phyloP scores from a whole-genome alignment of 2,329 filamentous ascomycete species.

The Nigrospora sphaerica region DNA sequence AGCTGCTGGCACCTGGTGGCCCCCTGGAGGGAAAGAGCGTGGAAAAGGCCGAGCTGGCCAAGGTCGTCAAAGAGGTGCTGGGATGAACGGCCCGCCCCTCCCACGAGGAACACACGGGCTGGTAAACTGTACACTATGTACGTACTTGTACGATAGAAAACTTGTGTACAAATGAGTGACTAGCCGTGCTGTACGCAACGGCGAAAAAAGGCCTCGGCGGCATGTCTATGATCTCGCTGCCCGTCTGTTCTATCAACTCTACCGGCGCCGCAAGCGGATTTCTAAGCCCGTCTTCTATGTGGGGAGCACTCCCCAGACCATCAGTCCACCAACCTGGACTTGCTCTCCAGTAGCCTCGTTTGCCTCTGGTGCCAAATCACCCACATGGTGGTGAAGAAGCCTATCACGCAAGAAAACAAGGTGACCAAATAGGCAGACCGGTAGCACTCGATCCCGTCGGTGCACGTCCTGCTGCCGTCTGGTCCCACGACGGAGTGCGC shows the following conservation, averaged over 20 bases:
- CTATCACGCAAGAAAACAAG: conserved; percentile 61
- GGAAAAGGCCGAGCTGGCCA: conserved; percentile 54
- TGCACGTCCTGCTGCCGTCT: conserved; percentile 66
- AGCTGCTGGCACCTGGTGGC: conserved; percentile 41
- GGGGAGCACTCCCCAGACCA: background rate
- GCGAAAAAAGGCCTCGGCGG: no score
- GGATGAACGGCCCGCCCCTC: background rate
- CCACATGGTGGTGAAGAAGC: conserved; percentile 63
- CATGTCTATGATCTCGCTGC: no score
- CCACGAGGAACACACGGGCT: no score
- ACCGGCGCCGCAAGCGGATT: no score
- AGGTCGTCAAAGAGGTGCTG: conserved; percentile 48
- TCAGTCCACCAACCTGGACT: conserved; percentile 28
- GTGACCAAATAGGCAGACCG: conserved; percentile 74
- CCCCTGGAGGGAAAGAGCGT: conserved; percentile 56
- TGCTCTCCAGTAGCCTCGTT: conserved; percentile 28
- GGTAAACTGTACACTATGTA: no score
- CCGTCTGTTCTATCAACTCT: no score
- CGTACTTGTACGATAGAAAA: no score
- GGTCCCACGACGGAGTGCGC: conserved; percentile 62
- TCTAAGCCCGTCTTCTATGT: no score
- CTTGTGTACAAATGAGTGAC: no score
- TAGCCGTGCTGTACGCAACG: no score
- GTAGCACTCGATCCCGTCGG: conserved; percentile 76
- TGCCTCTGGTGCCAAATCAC: conserved; percentile 55